Evolutionary conservation across 176 grass and related monocot genomes (phyloP).

Genomic region (Oryza brachyantha): DNA sequence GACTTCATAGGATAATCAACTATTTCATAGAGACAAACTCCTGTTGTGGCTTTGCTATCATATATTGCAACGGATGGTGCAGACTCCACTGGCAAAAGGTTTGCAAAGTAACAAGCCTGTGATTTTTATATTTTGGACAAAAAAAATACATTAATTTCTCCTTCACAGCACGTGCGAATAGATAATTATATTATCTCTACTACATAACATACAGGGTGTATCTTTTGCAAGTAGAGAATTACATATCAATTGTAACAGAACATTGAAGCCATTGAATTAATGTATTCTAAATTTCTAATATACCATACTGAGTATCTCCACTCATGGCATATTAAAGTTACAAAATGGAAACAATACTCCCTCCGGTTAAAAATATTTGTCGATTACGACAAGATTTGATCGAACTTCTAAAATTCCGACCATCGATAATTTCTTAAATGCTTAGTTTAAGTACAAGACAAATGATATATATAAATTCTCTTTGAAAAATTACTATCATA

Average conservation of each 20-base stretch:
- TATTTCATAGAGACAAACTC: constrained; percentile 43
- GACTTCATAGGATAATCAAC: constrained; percentile 63
- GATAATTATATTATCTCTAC: background rate
- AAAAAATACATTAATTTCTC: constrained; percentile 20
- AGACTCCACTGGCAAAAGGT: constrained; percentile 65
- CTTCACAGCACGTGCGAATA: constrained; percentile 7
- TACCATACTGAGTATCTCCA: background rate
- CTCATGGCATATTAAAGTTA: background rate
- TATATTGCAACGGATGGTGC: constrained; percentile 37
- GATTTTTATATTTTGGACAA: constrained; percentile 5
- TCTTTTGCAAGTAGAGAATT: no score
- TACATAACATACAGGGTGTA: background rate
- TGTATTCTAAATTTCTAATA: background rate
- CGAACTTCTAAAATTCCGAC: no score
- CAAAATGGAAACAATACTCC: background rate
- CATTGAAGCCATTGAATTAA: background rate
- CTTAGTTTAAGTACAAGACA: no score
- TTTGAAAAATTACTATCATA: no score
- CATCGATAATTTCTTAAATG: no score
- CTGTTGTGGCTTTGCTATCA: constrained; percentile 25
- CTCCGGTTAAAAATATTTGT: no score
- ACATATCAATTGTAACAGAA: constrained; percentile 5
- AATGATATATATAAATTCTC: no score
- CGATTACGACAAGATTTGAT: no score
- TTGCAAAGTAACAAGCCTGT: constrained; percentile 72